Percentiles rank a stretch among this genome's conserved stretches.
These are phyloP conservation scores for Escovopsis sp. DNA, from an alignment of 2,329 filamentous ascomycete species.

Conservation along the genomic window DNA sequence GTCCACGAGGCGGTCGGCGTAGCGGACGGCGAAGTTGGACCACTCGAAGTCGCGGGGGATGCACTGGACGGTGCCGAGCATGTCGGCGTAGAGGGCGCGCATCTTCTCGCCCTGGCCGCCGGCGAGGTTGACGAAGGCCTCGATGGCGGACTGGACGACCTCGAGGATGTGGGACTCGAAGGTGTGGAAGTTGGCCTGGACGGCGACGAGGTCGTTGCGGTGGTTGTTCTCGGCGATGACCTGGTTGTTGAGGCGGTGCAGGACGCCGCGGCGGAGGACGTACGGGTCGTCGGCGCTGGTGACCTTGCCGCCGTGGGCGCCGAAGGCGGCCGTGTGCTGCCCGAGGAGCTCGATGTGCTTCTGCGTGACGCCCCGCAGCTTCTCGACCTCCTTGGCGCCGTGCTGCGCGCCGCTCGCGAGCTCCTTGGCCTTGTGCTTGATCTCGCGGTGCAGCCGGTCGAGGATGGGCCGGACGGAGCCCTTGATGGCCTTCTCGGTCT, in stretches of 20 bases:
- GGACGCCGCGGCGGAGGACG: constrained; percentile 63
- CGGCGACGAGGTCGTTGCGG: constrained; percentile 72
- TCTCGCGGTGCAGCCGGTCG: constrained; percentile 82
- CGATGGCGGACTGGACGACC: constrained; percentile 68
- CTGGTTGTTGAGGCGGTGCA: constrained; percentile 78
- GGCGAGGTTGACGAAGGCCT: constrained; percentile 68
- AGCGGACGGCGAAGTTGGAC: constrained; percentile 65
- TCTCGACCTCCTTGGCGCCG: constrained; percentile 80
- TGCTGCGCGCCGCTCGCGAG: constrained; percentile 67
- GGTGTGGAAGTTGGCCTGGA: constrained; percentile 77
- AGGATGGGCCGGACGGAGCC: constrained; percentile 74
- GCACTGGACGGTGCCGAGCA: constrained; percentile 59
- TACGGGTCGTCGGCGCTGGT: constrained; percentile 72
- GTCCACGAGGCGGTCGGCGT: constrained; percentile 58
- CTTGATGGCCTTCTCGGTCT: constrained; percentile 85
- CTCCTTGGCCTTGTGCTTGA: constrained; percentile 94
- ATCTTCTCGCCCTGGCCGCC: constrained; percentile 70
- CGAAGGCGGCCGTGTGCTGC: constrained; percentile 66
- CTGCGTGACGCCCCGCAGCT: constrained; percentile 70
- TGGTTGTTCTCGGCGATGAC: constrained; percentile 93
- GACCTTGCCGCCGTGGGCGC: constrained; percentile 58
- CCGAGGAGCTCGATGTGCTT: constrained; percentile 93
- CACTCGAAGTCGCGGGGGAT: constrained; percentile 83
- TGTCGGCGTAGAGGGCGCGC: constrained; percentile 68
- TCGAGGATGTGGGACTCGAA: constrained; percentile 80